phyloP scores from a whole-genome alignment of 768 basidiomycete species.

The Trichaptum fuscoviolaceum region DNA sequence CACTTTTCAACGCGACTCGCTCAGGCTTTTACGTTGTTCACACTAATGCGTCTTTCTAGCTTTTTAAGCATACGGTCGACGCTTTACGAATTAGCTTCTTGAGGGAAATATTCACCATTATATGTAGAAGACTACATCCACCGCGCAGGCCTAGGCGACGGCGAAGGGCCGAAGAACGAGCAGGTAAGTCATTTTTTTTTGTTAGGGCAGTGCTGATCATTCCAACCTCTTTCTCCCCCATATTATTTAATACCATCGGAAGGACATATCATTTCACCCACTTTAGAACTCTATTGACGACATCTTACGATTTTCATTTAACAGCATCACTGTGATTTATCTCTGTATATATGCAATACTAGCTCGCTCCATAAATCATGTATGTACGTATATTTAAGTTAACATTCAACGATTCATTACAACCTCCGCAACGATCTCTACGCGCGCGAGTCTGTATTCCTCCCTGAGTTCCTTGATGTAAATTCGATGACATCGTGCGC shows the following conservation, averaged over 20 bases:
- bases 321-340: background rate
- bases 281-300: background rate
- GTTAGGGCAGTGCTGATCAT: background rate
- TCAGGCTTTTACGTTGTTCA: no score
- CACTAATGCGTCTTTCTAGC: no score
- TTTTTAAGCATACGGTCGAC: no score
- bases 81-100: no score
- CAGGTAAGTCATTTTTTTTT: slow-evolving; percentile 45
- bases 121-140: slow-evolving; percentile 76
- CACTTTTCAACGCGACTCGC: no score
- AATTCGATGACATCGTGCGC: background rate
- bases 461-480: no score
- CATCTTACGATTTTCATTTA: background rate
- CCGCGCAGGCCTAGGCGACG: slow-evolving; percentile 80
- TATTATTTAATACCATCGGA: background rate
- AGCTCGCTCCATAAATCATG: background rate
- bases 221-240: background rate
- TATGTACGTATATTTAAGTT: no score
- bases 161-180: slow-evolving; percentile 63
- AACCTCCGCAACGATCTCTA: no score
- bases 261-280: background rate
- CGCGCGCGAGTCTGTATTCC: no score
- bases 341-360: background rate
- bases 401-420: no score
- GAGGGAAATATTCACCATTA: no score